Base-by-base conservation (phyloP, 1,284 basidiomycete genomes). In the Puccinia coronata region DNA sequence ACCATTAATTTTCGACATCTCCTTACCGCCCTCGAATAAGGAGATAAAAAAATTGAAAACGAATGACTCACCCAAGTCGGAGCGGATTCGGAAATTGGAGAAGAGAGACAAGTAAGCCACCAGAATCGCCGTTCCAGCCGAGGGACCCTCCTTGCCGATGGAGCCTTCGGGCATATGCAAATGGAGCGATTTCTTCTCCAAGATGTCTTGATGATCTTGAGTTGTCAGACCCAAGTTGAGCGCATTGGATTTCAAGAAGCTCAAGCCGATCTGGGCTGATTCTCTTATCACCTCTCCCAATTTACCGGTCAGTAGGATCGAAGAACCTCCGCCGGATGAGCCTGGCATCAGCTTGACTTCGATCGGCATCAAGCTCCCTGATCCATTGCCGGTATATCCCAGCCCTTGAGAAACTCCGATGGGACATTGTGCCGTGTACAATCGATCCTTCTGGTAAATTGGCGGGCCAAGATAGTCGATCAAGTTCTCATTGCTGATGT, bases 281-380 rank as follows among this genome's bases (percentile, higher is more conserved):
- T 98, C 96, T 80, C 95, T 91, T 86, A 98, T 98, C 82, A 98
- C 96, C 85, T 99, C 96, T 73, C 96, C 96, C 1, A 99, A 91
- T 88, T 98, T 98, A 73, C 96, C 96, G 0, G 96, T 98, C 8
- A 98, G 88, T 43, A 59, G 53, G 84, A 96, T 94, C 2, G 98
- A 88, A 11, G 89, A 89, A 16, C 95, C 86, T 95, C 95, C 9
- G 94, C 95, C 39, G 94, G 94, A 93, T 95, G 96, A 77, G 90
- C 91, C 93, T 95, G 84, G 31, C 55, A 74, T 84, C 82, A 95
- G 93, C 83, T 92, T 92, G 70, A 93, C 93, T 88, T 99, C 96
- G 80, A 99, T 92, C 23, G 96, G 95, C 95, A 98, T 97, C 76
- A 98, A 92, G 34, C 94, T 93, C 34, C 96, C 96, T 14, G 93